Evolutionary conservation across 169 alveolate genomes (phyloP), one percentile per base, ranked within the genome.

Genomic region (Perkinsus marinus): DNA sequence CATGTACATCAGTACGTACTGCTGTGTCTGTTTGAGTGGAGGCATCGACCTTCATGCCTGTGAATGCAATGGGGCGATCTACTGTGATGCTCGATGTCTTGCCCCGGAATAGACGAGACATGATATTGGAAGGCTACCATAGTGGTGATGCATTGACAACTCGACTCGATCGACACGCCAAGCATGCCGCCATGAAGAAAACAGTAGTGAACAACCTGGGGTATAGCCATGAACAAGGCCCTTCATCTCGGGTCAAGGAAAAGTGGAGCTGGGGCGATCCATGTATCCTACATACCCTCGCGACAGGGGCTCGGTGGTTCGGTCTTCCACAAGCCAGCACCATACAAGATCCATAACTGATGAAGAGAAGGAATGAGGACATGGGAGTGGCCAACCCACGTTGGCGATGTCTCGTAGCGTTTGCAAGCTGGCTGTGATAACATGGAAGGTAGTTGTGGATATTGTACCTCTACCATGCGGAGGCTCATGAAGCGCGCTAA

Each of bases 361-460:
- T 13, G 22, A 13, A 13, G 34, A 57, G 5, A 30, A 3, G 46
- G 3, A 41, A 57, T 7, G 79, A 19, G 34, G 3, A 30, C 22
- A 26, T 2, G 34, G 5, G 36, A 57, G 39, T 30, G 36, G 17
- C 36, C 37, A 5, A 7, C 91, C 13, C 6, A 89, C 46, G 13
- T n/a, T 38, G 36, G 46, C 39, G 39, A 93, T 89, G 90, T 94
- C 96, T 39, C 93, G 68, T 16, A 92, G 92, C 94, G 94, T 94
- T 30, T 39, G 92, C 26, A 93, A 39, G 39, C 94, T 92, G 89
- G 93, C 96, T 13, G 79, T 30, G 17, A 93, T n/a, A 34, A 94
- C 90, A 68, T 93, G 91, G 16, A 95, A 89, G 41, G 94, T 95
- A 30, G 94, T 90, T 3, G 96, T 96, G 2, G 93, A 90, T n/a